Base-by-base conservation (phyloP, 768 basidiomycete genomes). In the Dioszegia aurantiaca region DNA sequence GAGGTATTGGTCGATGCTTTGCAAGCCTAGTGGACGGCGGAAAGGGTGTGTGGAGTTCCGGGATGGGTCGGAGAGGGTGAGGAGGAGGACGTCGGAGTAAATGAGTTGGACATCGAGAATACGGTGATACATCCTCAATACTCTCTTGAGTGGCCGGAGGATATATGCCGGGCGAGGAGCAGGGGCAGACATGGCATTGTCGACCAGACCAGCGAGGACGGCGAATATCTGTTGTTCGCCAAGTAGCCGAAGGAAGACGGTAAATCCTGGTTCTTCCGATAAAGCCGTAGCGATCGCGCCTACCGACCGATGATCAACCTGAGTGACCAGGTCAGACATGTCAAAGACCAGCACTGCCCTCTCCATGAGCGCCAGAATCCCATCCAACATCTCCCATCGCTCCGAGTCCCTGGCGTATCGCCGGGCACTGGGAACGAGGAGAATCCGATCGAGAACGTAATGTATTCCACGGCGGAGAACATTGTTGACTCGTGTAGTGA, bases 361-460 rank as follows among this genome's bases (percentile, higher is more conserved):
- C 69, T 97, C 94, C 56, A 94, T 81, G 70, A 89, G 94, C 58
- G 83, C 85, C 42, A 97, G 79, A 54, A 87, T 89, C 0, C 87
- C 80, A 62, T 93, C 90, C 54, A 91, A 88, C 73, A 88, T 86
- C 66, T 84, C 81, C 91, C 90, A 97, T 60, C 87, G 79, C 68
- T 97, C 90, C 12, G 84, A 84, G 11, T 84, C 84, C 30, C 82
- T 82, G 2, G 83, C 79, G 68, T 87, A 97, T 59, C 88, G 90
- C 43, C 92, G 82, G 43, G 80, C 82, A 51, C 14, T 11, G 2
- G 51, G 51, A 3, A 86, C 85, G 30, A 86, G 82, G 63, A 97
- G 88, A 2, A 98, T 89, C 45, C 87, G 88, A 67, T 97, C 91
- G 60, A 94, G 78, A 55, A 93, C 87, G 70, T 94, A 97, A n/a